Evolutionary conservation across 495 filamentous ascomycete species (phyloP).

Genomic region (Rhizodiscina lignyota): DNA sequence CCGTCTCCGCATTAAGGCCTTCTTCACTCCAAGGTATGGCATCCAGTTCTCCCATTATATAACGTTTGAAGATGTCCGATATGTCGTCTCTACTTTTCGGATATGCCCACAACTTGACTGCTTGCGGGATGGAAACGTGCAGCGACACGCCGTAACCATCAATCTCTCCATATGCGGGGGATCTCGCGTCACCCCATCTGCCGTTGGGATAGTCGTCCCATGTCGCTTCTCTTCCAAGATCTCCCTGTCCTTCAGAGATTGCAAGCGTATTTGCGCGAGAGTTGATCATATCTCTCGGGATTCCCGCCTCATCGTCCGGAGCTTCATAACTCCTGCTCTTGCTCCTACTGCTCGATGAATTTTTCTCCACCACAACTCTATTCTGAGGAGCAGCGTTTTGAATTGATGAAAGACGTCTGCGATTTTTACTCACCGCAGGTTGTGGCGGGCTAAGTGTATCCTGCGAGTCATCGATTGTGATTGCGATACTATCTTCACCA

Average conservation of each 20-base stretch:
- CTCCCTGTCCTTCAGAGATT: constrained; percentile 80
- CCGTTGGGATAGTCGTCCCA: constrained; percentile 99
- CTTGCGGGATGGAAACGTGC: constrained; percentile 63
- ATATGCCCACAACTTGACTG: constrained; percentile 67
- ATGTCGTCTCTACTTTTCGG: constrained; percentile 55
- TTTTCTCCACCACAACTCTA: constrained; percentile 56
- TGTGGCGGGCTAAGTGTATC: constrained; percentile 12
- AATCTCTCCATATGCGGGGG: constrained; percentile 75
- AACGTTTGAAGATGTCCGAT: constrained; percentile 57
- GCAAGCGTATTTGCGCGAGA: constrained; percentile 67
- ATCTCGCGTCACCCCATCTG: constrained; percentile 74
- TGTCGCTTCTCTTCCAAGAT: constrained; percentile 86
- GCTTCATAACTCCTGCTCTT: too few species aligned
- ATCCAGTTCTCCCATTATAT: constrained; percentile 57
- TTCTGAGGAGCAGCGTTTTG: constrained; percentile 58
- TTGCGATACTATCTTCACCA: constrained; percentile 30
- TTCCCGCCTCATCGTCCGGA: constrained; percentile 42
- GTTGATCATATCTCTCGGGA: constrained; percentile 41
- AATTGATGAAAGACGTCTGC: constrained; percentile 21
- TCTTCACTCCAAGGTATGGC: constrained; percentile 91
- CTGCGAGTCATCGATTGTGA: constrained; percentile 33
- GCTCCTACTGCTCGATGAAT: too few species aligned
- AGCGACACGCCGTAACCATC: constrained; percentile 87
- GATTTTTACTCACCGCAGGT: constrained; percentile 8
- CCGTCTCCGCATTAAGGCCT: constrained; percentile 69